Evolutionary conservation across 169 alveolate genomes (phyloP), one percentile per base, ranked within the genome.

Genomic region (Ichthyophthirius multifiliis): DNA sequence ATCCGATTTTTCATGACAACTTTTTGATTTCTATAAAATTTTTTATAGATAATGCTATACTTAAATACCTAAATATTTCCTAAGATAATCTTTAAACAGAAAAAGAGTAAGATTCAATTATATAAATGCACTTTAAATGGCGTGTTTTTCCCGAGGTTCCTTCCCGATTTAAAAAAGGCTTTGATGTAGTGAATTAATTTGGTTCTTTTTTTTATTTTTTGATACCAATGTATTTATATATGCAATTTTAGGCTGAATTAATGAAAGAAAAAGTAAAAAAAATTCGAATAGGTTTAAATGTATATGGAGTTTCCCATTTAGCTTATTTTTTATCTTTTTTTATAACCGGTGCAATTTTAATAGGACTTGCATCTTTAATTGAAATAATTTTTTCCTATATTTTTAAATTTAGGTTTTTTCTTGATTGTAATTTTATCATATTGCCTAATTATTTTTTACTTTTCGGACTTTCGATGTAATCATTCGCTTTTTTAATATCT

Each of bases 201-300:
- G 71, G 71, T 27, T 34, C 71, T 1, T 55, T 55, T 7, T 55
- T 27, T 27, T 55, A 55, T 27, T 55, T 55, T 15, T 10, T 55
- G 2, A 55, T 55, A 39, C 71, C 71, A 1, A 55, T 55, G 71
- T 55, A 55, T 27, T 27, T 55, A 5, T 55, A 27, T 27, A 39
- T 55, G 10, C n/a, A 55, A 27, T 13, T 55, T 10, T 23, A 55
- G 30, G 62, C 43, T 0, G 96, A 92, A 43, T 55, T 92, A n/a
- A 75, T 83, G 0, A 63, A 63, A 65, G 96, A 92, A 85, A 92
- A 92, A 62, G 91, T 87, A 20, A 45, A 45, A 15, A 87, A 82
- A 76, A 77, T 89, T 15, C 65, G 94, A 75, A 62, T 83, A 63
- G 94, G 92, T 1, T 71, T 82, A 30, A 74, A 77, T 5, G 85